phyloP scores from a whole-genome alignment of 1,284 basidiomycete species.

The Irpex sp. region DNA sequence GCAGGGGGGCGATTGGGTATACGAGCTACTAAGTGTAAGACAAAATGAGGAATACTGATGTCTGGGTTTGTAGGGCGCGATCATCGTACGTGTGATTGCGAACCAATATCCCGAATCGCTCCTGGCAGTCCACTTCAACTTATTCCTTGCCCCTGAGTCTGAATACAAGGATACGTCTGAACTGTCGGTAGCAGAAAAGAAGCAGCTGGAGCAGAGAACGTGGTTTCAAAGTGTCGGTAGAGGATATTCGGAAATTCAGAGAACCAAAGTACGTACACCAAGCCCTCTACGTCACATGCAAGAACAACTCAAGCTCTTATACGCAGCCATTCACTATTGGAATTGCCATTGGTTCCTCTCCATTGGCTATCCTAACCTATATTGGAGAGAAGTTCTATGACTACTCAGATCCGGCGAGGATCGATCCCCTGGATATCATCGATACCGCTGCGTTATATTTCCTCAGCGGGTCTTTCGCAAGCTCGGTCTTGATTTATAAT shows the following conservation, averaged over 20 bases:
- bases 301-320: too few relatives aligned
- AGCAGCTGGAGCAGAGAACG: slow-evolving; percentile 1
- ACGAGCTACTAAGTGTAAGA: too few relatives aligned
- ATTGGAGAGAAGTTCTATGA: slow-evolving; percentile 12
- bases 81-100: not conserved
- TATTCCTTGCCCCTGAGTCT: not conserved
- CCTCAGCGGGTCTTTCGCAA: slow-evolving; percentile 10
- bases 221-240: slow-evolving; percentile 4
- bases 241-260: slow-evolving; percentile 5
- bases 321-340: slow-evolving; percentile 15
- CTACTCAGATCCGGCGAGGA: not conserved
- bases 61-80: not conserved
- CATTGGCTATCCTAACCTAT: slow-evolving; percentile 13
- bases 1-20: slow-evolving; percentile 12
- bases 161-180: not conserved
- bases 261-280: not conserved
- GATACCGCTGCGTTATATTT: slow-evolving; percentile 15
- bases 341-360: slow-evolving; percentile 5
- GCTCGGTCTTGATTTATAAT: slow-evolving; percentile 11
- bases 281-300: too few relatives aligned
- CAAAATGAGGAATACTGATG: too few relatives aligned
- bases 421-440: not conserved
- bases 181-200: not conserved
- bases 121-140: not conserved
- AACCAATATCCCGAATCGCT: not conserved